phyloP scores from a whole-genome alignment of 1,284 basidiomycete genomes.

The Phaffia rhodozyma region DNA sequence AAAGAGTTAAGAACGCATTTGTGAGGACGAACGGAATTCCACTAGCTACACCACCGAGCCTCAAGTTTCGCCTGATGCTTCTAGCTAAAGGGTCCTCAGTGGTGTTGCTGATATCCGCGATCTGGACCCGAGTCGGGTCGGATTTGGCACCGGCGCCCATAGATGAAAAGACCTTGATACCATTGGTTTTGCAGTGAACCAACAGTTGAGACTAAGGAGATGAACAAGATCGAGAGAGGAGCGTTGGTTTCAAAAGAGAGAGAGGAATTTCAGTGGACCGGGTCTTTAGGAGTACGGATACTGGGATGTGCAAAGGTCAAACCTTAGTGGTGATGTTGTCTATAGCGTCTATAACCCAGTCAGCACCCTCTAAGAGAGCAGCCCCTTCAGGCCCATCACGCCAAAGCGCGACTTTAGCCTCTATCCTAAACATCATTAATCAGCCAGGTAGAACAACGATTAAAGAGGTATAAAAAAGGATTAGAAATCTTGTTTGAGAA shows the following conservation, averaged over 20 bases:
- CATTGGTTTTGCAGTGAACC: conserved; percentile 57
- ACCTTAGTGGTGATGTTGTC: conserved; percentile 90
- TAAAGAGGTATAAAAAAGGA: background rate
- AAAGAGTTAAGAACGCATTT: background rate
- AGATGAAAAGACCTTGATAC: conserved; percentile 81
- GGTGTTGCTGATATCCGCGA: conserved; percentile 80
- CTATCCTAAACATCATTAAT: conserved; percentile 45
- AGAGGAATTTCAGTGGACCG: too few relatives aligned
- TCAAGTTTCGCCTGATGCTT: conserved; percentile 68
- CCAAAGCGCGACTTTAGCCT: conserved; percentile 72
- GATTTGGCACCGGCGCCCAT: conserved; percentile 97
- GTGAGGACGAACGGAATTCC: conserved; percentile 51
- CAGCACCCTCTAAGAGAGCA: conserved; percentile 58
- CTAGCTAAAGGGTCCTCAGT: conserved; percentile 92
- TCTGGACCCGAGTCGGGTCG: conserved; percentile 90
- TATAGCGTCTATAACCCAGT: conserved; percentile 92
- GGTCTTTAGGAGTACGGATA: background rate
- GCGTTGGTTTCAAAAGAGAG: background rate
- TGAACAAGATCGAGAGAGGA: background rate
- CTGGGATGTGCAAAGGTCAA: background rate
- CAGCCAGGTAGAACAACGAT: background rate
- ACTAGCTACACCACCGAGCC: conserved; percentile 52
- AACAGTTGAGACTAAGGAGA: conserved; percentile 50
- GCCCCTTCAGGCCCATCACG: conserved; percentile 56
- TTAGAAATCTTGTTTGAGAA: background rate